Evolutionary conservation across 257 asterid genomes (phyloP).

Genomic region (Ajuga chamaepitys): DNA sequence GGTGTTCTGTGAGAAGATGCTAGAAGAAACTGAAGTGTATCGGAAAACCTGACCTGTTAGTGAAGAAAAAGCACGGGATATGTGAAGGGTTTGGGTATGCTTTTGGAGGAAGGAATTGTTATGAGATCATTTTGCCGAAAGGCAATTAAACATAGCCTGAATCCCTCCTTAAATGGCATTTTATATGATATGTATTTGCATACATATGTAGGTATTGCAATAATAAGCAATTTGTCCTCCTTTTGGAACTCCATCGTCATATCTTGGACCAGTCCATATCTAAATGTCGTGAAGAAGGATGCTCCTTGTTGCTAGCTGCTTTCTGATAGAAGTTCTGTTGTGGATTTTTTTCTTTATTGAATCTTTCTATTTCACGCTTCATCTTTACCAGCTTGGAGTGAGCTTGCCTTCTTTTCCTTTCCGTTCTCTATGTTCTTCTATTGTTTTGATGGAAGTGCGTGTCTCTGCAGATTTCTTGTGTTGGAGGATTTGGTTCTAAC

Average conservation of each 20-base stretch:
- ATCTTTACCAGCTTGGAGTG: not conserved
- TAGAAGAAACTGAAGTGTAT: not conserved
- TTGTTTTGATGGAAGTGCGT: conserved; percentile 1
- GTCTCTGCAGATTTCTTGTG: conserved; percentile 76
- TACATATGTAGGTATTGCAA: not conserved
- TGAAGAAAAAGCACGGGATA: not conserved
- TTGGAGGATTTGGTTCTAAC: conserved; percentile 97
- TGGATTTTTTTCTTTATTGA: not conserved
- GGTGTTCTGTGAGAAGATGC: not conserved
- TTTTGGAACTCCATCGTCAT: not conserved
- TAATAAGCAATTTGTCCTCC: not conserved
- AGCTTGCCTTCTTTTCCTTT: not conserved
- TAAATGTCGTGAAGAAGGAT: not conserved
- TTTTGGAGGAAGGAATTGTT: not conserved
- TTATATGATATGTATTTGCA: not conserved
- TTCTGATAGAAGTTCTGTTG: not conserved
- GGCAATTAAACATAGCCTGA: not conserved
- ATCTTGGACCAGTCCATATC: not conserved
- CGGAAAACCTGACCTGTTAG: not conserved
- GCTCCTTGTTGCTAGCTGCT: not conserved
- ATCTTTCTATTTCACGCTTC: not conserved
- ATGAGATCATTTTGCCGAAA: not conserved
- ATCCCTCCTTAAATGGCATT: not conserved
- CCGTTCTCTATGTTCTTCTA: not conserved
- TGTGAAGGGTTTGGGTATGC: not conserved